Evolutionary conservation across 176 grass and related monocot species (phyloP).

Genomic region (Cenchrus purpureus): DNA sequence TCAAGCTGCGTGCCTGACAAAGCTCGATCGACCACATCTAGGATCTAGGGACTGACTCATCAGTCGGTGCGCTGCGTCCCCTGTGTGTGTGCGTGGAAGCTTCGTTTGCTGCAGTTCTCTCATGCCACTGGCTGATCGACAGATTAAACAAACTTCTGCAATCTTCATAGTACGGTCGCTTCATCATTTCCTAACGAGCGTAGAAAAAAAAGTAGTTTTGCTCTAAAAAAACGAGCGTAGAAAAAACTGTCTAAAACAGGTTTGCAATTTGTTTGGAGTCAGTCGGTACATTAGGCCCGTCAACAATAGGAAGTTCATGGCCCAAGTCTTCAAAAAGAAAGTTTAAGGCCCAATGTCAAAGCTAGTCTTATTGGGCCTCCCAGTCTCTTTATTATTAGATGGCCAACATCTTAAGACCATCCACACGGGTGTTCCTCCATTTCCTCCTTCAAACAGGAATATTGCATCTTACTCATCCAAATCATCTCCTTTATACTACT

Average conservation of each 20-base stretch:
- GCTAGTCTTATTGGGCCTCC: not conserved
- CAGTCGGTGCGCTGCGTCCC: not conserved
- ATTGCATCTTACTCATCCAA: no score
- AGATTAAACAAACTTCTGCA: not conserved
- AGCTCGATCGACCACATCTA: not conserved
- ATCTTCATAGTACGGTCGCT: no score
- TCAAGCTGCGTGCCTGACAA: not conserved
- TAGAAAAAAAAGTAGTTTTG: no score
- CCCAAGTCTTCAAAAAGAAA: not conserved
- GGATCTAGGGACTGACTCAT: not conserved
- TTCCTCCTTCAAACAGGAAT: no score
- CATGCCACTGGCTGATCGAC: not conserved
- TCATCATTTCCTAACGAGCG: not conserved
- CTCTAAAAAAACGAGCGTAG: no score
- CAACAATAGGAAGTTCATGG: not conserved
- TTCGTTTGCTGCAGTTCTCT: slow-evolving; percentile 20
- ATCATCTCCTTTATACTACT: no score
- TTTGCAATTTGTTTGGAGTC: not conserved
- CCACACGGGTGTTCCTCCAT: no score
- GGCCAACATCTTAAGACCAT: no score
- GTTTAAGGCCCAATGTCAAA: not conserved
- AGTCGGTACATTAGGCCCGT: not conserved
- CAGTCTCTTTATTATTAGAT: not conserved
- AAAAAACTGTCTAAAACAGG: no score
- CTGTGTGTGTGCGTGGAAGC: slow-evolving; percentile 24